phyloP scores from a whole-genome alignment of 2,329 filamentous ascomycete species.

The Hyphodiscus sp. region DNA sequence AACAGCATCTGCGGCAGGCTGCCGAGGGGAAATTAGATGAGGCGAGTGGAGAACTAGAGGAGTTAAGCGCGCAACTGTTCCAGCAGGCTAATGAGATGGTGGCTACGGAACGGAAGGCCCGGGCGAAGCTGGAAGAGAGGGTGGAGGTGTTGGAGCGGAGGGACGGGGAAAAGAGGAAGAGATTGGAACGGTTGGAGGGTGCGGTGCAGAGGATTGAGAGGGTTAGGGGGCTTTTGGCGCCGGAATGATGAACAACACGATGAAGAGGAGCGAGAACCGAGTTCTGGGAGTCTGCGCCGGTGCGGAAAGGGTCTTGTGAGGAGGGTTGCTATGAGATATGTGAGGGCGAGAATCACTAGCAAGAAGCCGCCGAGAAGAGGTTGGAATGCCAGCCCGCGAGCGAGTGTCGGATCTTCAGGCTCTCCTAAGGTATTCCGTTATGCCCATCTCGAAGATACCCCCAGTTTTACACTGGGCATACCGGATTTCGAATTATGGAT shows the following conservation, averaged over 20 bases:
- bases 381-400: background rate
- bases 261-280: background rate
- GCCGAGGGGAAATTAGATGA: constrained; percentile 63
- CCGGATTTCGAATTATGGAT: constrained; percentile 20
- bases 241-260: constrained; percentile 17
- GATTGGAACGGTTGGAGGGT: constrained; percentile 65
- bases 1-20: constrained; percentile 58
- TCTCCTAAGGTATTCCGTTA: background rate
- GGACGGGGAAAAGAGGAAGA: constrained; percentile 61
- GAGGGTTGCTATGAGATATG: constrained; percentile 16
- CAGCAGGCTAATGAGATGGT: constrained; percentile 88
- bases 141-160: constrained; percentile 62
- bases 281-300: constrained; percentile 1
- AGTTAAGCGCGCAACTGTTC: constrained; percentile 68
- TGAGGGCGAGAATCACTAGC: constrained; percentile 12
- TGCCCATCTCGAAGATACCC: background rate
- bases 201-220: constrained; percentile 66
- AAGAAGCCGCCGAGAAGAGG: background rate
- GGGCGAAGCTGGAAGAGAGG: constrained; percentile 65
- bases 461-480: constrained; percentile 3
- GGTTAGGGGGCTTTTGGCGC: constrained; percentile 52
- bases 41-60: constrained; percentile 69
- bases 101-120: constrained; percentile 63
- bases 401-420: background rate
- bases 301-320: constrained; percentile 5